Conservation (phyloP, 495 filamentous ascomycete species). For the Neurospora sp. region DNA sequence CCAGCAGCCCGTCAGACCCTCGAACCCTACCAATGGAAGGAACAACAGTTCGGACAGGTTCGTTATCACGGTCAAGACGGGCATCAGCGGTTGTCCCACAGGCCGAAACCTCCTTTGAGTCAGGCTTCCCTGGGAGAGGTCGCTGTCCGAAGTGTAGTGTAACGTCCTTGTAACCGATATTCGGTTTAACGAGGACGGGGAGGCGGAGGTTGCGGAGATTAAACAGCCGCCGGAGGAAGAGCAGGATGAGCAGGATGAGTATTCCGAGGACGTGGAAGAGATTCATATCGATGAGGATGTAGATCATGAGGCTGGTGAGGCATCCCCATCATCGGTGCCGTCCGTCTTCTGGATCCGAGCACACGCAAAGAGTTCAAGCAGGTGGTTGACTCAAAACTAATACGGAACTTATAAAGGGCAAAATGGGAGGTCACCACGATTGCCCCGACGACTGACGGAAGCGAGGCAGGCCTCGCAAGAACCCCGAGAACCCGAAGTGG, state of each 20-base stretch:
- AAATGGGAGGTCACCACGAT: too few relatives aligned
- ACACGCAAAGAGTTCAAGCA: not conserved
- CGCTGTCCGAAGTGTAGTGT: not conserved
- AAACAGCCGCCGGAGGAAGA: too few relatives aligned
- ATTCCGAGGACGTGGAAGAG: not conserved
- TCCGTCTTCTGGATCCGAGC: not conserved
- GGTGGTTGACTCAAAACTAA: not conserved
- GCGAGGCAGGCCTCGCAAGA: too few relatives aligned
- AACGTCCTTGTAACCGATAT: not conserved
- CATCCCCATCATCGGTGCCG: not conserved
- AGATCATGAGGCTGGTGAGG: not conserved
- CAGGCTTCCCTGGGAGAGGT: not conserved
- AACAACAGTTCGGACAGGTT: too few relatives aligned
- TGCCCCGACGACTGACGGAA: too few relatives aligned
- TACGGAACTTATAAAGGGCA: too few relatives aligned
- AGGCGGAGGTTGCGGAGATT: not conserved
- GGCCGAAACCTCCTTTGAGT: not conserved
- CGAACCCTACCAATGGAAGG: too few relatives aligned
- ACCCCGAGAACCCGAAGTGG: too few relatives aligned
- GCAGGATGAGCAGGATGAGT: too few relatives aligned
- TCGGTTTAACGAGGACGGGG: not conserved
- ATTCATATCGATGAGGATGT: not conserved
- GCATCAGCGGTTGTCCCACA: not conserved
- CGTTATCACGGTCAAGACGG: not conserved
- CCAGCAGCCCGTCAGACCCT: too few relatives aligned